Base-by-base conservation (phyloP, 495 filamentous ascomycete genomes). In the Aspergillus diversus region DNA sequence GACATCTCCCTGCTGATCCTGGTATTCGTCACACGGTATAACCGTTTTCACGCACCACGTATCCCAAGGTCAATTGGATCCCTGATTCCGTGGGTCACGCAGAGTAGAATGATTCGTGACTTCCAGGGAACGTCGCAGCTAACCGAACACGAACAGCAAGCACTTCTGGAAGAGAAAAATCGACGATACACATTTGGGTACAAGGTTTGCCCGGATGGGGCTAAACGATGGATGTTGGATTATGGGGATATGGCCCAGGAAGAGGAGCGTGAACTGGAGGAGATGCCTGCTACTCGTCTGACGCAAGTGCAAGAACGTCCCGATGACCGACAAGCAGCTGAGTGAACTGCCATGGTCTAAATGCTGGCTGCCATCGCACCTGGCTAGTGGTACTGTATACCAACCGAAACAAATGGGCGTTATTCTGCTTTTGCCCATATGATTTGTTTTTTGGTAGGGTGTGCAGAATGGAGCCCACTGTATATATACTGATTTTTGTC, bases 61-160 rank as follows among this genome's bases (percentile, higher is more conserved):
- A 59, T 70, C 12, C 72, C 72, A 0, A 64, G 57, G 12, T 66
- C 69, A 0, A 57, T 70, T 34, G 72, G 72, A 0, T 64, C 69
- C 27, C 27, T 72, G 3, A 65, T 72, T 4, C 72, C 72, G 1
- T 72, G 67, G 69, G 57, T 74, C 21, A 46, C 51, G 51, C 6
- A 12, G 51, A 55, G 51, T 17, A 34, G 33, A 32, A 35, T 55
- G 51, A 49, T 7, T n/a, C 1, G 1, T 1, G 46, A 21, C 15
- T 49, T 49, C 17, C 13, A 1, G 46, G 46, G 46, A 21, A 49
- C 17, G 46, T 49, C 46, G 6, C 13, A n/a, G n/a, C 2, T 49
- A 2, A 49, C 46, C 15, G 46, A 21, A 7, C 15, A 16, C 15
- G 46, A 49, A n/a, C 46, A 16, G 46, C 15, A n/a, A 21, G 46